These are phyloP conservation scores for Aspergillus nanangensis DNA, from an alignment of 495 filamentous ascomycete genomes.

Conservation along the genomic window DNA sequence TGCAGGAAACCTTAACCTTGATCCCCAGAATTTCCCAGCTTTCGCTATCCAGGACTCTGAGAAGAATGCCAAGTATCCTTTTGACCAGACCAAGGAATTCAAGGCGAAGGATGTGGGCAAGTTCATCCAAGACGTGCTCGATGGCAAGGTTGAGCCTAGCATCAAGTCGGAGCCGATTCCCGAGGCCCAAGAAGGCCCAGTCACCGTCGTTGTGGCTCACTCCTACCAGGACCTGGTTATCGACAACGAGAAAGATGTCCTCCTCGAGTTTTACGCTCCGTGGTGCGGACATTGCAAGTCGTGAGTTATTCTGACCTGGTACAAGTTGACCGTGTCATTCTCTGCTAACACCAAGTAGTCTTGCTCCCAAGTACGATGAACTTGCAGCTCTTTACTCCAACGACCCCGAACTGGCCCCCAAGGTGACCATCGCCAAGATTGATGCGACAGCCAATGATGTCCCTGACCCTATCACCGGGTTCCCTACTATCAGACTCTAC, in stretches of 20 bases:
- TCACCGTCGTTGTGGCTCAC: constrained; percentile 86
- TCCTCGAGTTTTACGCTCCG: constrained; percentile 97
- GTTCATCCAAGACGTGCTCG: constrained; percentile 84
- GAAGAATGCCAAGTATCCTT: constrained; percentile 98
- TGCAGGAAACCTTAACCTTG: constrained; percentile 94
- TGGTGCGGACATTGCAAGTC: constrained; percentile 99
- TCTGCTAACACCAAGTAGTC: constrained; percentile 33
- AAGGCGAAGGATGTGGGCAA: constrained; percentile 67
- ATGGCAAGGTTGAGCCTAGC: constrained; percentile 87
- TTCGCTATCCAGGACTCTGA: constrained; percentile 96
- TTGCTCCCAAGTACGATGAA: constrained; percentile 73
- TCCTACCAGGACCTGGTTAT: constrained; percentile 92
- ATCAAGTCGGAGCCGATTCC: constrained; percentile 98
- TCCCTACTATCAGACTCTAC: constrained; percentile 99
- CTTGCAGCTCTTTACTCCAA: constrained; percentile 76
- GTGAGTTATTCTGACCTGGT: constrained; percentile 26
- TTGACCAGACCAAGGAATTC: constrained; percentile 78
- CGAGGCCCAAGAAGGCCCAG: constrained; percentile 87
- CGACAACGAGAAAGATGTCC: constrained; percentile 92
- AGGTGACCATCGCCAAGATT: constrained; percentile 95
- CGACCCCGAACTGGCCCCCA: constrained; percentile 62
- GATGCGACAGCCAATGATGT: constrained; percentile 97
- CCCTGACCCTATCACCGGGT: constrained; percentile 92
- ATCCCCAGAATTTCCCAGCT: constrained; percentile 89
- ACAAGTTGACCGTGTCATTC: neutral